Evolutionary conservation across 805 yeast species (phyloP), one percentile per base, ranked within the genome.

Genomic region (Kurtzmaniella fragi): DNA sequence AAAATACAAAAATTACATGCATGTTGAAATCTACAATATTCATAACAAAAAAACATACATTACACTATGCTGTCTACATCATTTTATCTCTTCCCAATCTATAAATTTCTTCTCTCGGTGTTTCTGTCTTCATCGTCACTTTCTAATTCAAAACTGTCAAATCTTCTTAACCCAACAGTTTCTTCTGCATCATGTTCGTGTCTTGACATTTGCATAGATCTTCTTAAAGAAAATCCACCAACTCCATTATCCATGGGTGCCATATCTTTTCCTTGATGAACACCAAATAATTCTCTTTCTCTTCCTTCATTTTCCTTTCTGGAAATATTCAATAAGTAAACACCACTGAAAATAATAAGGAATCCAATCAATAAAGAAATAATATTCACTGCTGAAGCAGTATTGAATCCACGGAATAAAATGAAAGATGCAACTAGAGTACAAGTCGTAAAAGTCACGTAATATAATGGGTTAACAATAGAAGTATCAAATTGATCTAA

Each of bases 401-500:
- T 86, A 63, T 86, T 87, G 71, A 89, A 88, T 12, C 95, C 95
- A 52, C 81, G 74, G 64, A 88, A 89, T 39, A 88, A 67, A 44
- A 89, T 82, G 58, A 89, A 89, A 28, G 95, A 86, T 1, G 96
- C 96, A 39, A 77, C 71, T 51, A 88, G 71, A 0, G 96, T 89
- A 37, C 84, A 86, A 0, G 96, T 87, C 29, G 96, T 88, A 66
- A 88, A 89, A 1, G 95, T 80, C 39, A 88, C 96, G 55, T 89
- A 88, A 65, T 88, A 88, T 44, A 88, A 69, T 26, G 96, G 96
- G 60, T 88, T 88, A 40, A 88, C 96, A 49, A 88, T 85, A 0
- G 95, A 84, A 5, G 96, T 88, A 58, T 89, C 96, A 53, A 88
- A 88, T 60, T 86, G 95, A 51, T 90, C 96, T 54, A 88, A 71